These are phyloP conservation scores for Tolypocladium endophyticum DNA, from an alignment of 2,329 filamentous ascomycete genomes.

Conservation along the genomic window DNA sequence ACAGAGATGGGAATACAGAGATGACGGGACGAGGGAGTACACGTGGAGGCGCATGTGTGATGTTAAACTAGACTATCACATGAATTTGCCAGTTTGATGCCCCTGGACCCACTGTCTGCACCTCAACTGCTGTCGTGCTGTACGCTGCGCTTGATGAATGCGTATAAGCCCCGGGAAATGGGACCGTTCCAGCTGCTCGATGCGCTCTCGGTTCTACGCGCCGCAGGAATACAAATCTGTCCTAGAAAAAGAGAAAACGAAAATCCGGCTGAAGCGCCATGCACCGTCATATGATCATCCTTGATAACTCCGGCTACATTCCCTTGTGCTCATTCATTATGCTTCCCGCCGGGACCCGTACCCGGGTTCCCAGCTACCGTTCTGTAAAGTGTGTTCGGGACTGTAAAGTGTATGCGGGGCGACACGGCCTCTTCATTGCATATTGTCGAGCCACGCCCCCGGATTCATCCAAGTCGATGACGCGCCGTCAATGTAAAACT, in stretches of 20 bases:
- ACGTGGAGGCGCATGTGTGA: not conserved
- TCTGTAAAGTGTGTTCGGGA: not conserved
- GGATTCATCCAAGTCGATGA: conserved; percentile 5
- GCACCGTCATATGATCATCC: not conserved
- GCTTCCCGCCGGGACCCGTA: not conserved
- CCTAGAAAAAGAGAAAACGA: not conserved
- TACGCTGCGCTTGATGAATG: not conserved
- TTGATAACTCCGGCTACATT: not conserved
- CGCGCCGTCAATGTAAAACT: conserved; percentile 30
- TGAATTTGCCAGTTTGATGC: not conserved
- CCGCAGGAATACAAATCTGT: not conserved
- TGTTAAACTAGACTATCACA: not conserved
- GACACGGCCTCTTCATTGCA: not conserved
- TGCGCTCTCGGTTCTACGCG: not conserved
- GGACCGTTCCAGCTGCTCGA: not conserved
- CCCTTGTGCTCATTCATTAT: not conserved
- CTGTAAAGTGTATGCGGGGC: not conserved
- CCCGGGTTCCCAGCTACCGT: not conserved
- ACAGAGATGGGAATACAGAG: not conserved
- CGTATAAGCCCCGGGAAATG: not conserved
- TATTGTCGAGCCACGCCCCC: conserved; percentile 6
- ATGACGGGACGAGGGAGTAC: not conserved
- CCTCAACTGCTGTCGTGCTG: not conserved
- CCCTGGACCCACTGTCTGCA: not conserved
- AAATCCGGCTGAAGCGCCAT: not conserved